Evolutionary conservation across 148 eudicot genomes (phyloP).

Genomic region (Arctostaphylos glauca): DNA sequence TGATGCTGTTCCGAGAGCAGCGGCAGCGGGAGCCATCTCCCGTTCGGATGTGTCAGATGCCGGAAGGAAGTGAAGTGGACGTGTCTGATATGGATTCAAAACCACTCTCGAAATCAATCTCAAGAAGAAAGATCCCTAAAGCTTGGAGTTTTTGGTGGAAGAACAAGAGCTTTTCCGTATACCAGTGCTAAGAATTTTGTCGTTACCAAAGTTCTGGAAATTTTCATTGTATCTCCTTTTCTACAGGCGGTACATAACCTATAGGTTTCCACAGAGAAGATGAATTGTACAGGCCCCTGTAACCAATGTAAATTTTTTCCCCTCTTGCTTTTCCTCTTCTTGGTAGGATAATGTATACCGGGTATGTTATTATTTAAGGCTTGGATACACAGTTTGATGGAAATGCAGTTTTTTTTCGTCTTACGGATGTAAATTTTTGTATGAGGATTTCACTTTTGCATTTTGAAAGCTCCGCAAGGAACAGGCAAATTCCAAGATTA

Average conservation of each 20-base stretch:
- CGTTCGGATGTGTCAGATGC: constrained; percentile 19
- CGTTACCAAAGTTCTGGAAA: constrained; percentile 30
- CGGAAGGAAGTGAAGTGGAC: constrained; percentile 10
- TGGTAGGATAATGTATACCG: neutral
- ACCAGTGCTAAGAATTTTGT: constrained; percentile 37
- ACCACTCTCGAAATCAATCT: constrained; percentile 49
- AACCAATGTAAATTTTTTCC: constrained; percentile 21
- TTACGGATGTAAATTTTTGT: neutral
- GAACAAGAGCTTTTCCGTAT: constrained; percentile 57
- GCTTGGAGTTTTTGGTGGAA: constrained; percentile 70
- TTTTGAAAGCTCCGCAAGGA: neutral
- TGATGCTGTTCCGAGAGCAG: constrained; percentile 86
- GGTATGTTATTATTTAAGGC: neutral
- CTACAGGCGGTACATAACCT: constrained; percentile 7
- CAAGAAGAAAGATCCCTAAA: constrained; percentile 57
- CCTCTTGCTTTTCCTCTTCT: constrained; percentile 13
- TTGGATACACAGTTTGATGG: constrained; percentile 4
- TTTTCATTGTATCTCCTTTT: constrained; percentile 28
- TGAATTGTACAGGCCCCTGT: constrained; percentile 50
- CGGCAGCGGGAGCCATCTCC: constrained; percentile 64
- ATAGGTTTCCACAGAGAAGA: constrained; percentile 24
- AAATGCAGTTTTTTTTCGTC: neutral
- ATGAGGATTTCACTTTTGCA: neutral
- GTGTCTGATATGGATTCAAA: constrained; percentile 27
- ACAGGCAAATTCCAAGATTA: neutral